Evolutionary conservation across 352 stramenopile genomes (phyloP).

Genomic region (Discostella stelligera): DNA sequence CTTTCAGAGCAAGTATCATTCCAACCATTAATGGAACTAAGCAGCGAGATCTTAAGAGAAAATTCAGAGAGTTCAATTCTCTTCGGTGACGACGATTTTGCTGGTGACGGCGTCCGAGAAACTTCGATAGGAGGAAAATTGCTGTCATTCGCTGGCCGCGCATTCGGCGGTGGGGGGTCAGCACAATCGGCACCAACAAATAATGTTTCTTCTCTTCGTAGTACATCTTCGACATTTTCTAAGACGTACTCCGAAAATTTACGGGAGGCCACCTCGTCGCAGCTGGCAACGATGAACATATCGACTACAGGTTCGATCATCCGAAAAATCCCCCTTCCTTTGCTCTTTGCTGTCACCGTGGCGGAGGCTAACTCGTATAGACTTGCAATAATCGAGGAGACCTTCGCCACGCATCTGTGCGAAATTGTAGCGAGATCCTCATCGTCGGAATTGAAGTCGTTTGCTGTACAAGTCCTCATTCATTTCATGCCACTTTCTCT

Average conservation of each 20-base stretch:
- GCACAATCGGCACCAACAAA: slow-evolving; percentile 33
- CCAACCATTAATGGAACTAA: slow-evolving; percentile 33
- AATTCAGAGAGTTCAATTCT: slow-evolving; percentile 27
- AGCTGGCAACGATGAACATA: slow-evolving; percentile 55
- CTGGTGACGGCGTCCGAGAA: slow-evolving; percentile 30
- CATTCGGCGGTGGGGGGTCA: slow-evolving; percentile 60
- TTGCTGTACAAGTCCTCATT: slow-evolving; percentile 75
- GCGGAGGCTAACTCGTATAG: slow-evolving; percentile 74
- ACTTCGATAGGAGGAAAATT: slow-evolving; percentile 73
- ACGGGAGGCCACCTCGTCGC: slow-evolving; percentile 31
- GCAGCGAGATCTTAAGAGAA: slow-evolving; percentile 13
- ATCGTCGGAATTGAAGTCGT: slow-evolving; percentile 56
- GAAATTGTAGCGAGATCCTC: slow-evolving; percentile 58
- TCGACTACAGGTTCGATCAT: slow-evolving; percentile 44
- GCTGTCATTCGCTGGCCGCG: slow-evolving; percentile 76
- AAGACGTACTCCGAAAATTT: slow-evolving; percentile 62
- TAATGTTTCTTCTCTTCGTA: slow-evolving; percentile 25
- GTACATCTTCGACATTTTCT: slow-evolving; percentile 22
- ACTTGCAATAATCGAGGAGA: slow-evolving; percentile 50
- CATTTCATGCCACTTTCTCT: slow-evolving; percentile 57
- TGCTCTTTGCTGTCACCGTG: slow-evolving; percentile 65
- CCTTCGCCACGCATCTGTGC: slow-evolving; percentile 50
- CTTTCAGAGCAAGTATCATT: slow-evolving; percentile 55
- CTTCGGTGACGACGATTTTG: slow-evolving; percentile 9
- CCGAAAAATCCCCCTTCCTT: slow-evolving; percentile 60